Base-by-base conservation (phyloP, 2,329 filamentous ascomycete genomes). In the Fusarium avenaceum region DNA sequence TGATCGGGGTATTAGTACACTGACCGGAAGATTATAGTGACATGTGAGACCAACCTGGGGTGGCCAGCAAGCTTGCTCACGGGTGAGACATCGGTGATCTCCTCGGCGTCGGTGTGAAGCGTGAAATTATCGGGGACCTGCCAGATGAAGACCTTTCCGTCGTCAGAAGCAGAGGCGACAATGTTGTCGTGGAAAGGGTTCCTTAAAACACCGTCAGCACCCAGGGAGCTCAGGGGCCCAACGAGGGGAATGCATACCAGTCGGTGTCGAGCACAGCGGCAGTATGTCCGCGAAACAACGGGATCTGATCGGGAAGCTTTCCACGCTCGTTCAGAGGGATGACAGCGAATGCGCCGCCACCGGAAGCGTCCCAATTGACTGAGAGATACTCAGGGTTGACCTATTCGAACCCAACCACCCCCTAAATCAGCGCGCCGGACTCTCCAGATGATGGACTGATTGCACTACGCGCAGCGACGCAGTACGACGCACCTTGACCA, bases 341-440 rank as follows among this genome's bases (percentile, higher is more conserved):
- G 73, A 99, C 95, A 56, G 96, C 96, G 78, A 99, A 98, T 74
- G 96, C 95, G 77, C 96, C 96, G 76, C 96, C 96, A 67, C 96
- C 96, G 78, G 93, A 92, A 39, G 96, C 87, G 82, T 99, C 95
- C 96, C 96, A 99, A 86, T 99, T 99, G 83, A 99, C 94, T 7
- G 96, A 91, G 73, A 99, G 87, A 80, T 96, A 98, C 80, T 97
- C 90, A 49, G 96, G 94, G 81, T 99, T 99, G 79, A 89, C 96
- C 94, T 96, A 78, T 74, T 72, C 44, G 26, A 62, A 54, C 40
- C 58, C 68, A 61, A 71, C 46, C 65, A 65, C 57, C 67, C 67
- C 65, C 54, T 63, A 67, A 63, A 72, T 73, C 71, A 72, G 73
- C 72, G 63, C 71, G 61, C 62, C 48, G 58, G 52, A 48, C 59